phyloP scores from a whole-genome alignment of 768 basidiomycete genomes.

The Gloeostereum incarnatum region DNA sequence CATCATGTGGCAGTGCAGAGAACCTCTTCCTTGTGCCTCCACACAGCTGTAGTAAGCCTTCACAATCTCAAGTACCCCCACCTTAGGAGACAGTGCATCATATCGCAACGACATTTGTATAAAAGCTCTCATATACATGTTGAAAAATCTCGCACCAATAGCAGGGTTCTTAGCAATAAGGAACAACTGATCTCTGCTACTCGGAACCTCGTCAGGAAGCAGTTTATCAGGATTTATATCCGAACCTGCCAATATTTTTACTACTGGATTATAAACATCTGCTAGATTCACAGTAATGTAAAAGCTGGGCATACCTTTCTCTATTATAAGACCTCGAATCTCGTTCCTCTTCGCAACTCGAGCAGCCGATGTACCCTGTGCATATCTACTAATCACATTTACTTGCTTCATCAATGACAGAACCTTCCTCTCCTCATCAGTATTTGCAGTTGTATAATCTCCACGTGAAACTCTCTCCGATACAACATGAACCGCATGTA shows the following conservation, averaged over 20 bases:
- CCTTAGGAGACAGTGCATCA: neutral
- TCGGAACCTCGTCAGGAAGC: neutral
- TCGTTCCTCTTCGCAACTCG: conserved; percentile 11
- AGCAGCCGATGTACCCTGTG: conserved; percentile 11
- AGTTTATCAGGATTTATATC: conserved; percentile 12
- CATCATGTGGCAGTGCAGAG: conserved; percentile 18
- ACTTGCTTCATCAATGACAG: conserved; percentile 8
- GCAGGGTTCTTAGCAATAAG: conserved; percentile 12
- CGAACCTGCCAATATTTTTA: conserved; percentile 15
- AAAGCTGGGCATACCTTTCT: conserved; percentile 15
- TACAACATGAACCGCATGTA: conserved; percentile 7
- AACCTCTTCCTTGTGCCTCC: conserved; percentile 15
- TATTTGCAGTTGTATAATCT: conserved; percentile 4
- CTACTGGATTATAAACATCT: conserved; percentile 15
- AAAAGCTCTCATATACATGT: conserved; percentile 10
- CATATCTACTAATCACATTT: conserved; percentile 1
- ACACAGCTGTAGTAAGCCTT: conserved; percentile 14
- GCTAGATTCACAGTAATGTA: conserved; percentile 21
- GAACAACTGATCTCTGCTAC: neutral
- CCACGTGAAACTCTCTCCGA: conserved; percentile 7
- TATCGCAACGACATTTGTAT: conserved; percentile 7
- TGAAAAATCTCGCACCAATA: conserved; percentile 12
- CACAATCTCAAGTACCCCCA: neutral
- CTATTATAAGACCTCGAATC: conserved; percentile 8
- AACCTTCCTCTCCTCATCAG: conserved; percentile 11